phyloP scores from a whole-genome alignment of 805 yeast species.

The Candida nemodendra region DNA sequence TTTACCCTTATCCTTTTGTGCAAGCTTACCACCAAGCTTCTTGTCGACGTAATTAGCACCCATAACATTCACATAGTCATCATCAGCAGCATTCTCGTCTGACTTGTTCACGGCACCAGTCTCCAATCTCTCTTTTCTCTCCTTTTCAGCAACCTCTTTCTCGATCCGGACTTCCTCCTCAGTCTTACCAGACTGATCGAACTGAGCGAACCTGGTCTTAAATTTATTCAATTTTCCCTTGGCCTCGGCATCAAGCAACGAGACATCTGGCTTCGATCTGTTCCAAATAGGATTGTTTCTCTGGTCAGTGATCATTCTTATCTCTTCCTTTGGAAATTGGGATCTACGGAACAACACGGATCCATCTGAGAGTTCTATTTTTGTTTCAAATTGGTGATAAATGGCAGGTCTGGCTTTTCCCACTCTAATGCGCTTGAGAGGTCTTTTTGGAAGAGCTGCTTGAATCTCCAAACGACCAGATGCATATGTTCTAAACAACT shows the following conservation, averaged over 20 bases:
- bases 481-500: constrained; percentile 23
- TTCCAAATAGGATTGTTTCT: constrained; percentile 88
- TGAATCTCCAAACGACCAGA: constrained; percentile 30
- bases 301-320: constrained; percentile 84
- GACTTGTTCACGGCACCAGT: constrained; percentile 27
- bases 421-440: constrained; percentile 61
- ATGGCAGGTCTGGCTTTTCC: constrained; percentile 95
- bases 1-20: constrained; percentile 30
- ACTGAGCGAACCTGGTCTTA: constrained; percentile 61
- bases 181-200: constrained; percentile 37
- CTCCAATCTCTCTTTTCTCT: constrained; percentile 28
- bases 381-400: constrained; percentile 83
- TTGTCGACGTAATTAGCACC: constrained; percentile 42
- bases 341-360: constrained; percentile 81
- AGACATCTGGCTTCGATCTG: constrained; percentile 75
- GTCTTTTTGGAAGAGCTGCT: constrained; percentile 44
- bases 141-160: constrained; percentile 27
- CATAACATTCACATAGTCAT: constrained; percentile 58
- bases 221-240: constrained; percentile 78
- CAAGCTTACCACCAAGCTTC: constrained; percentile 37
- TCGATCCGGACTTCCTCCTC: constrained; percentile 28
- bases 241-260: constrained; percentile 74
- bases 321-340: constrained; percentile 84
- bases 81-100: constrained; percentile 24
- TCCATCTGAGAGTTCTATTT: constrained; percentile 92